These are phyloP conservation scores for Ambrosia hybrid DNA, from an alignment of 140 eudicot species.

Conservation along the genomic window DNA sequence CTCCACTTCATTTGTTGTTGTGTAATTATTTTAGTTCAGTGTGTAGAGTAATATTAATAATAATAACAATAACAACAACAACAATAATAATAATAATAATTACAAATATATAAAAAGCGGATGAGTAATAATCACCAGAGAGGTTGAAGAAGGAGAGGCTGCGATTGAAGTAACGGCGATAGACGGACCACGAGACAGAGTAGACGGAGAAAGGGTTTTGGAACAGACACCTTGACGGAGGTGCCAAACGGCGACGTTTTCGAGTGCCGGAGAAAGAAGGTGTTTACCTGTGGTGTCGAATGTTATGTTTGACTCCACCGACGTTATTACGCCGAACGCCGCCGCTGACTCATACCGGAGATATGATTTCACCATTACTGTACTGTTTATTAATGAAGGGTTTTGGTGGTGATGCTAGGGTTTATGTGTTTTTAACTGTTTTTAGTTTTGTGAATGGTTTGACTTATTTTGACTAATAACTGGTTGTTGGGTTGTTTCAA, in stretches of 20 bases:
- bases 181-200: conserved; percentile 65
- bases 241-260: conserved; percentile 84
- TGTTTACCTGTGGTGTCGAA: conserved; percentile 84
- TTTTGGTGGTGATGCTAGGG: conserved; percentile 23
- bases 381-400: conserved; percentile 19
- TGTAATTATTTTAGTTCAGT: too few species aligned
- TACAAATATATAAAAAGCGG: not conserved
- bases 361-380: conserved; percentile 36
- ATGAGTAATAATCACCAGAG: conserved; percentile 45
- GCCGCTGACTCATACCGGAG: conserved; percentile 77
- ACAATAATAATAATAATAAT: too few species aligned
- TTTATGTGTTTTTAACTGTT: conserved; percentile 24
- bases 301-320: conserved; percentile 70
- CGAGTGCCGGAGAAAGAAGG: conserved; percentile 83
- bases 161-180: conserved; percentile 78
- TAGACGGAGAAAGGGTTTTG: conserved; percentile 61
- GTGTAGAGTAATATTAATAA: too few species aligned
- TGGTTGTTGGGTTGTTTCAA: not conserved
- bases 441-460: conserved; percentile 8
- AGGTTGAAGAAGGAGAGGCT: conserved; percentile 43
- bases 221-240: conserved; percentile 80
- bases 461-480: conserved; percentile 27
- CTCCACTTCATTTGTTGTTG: too few species aligned
- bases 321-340: conserved; percentile 75
- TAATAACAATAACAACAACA: too few species aligned